Conservation (phyloP, 345 rosid genomes). For the Syzygium oleosum region DNA sequence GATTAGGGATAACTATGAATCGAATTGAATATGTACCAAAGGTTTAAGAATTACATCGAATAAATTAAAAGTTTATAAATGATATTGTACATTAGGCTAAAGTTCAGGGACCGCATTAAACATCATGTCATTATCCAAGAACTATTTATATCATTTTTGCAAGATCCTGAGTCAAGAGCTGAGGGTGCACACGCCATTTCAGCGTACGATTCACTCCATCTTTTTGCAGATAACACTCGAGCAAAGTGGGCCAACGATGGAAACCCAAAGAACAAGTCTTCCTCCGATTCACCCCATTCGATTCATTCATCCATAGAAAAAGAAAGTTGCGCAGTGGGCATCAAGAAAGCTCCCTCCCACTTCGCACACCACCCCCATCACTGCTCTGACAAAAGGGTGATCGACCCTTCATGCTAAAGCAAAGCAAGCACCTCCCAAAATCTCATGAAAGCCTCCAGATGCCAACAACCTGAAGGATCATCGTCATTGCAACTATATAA, state of each 20-base stretch:
- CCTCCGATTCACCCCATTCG: background rate
- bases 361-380: background rate
- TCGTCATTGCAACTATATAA: background rate
- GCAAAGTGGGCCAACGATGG: background rate
- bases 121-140: rapidly evolving
- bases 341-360: background rate
- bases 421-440: background rate
- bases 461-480: background rate
- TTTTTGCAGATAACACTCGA: background rate
- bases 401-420: background rate
- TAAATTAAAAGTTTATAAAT: too few species aligned
- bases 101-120: rapidly evolving
- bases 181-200: background rate
- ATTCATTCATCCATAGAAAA: background rate
- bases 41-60: rapidly evolving
- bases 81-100: too few species aligned
- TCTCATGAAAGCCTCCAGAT: background rate
- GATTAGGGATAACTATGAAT: too few species aligned
- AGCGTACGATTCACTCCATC: background rate
- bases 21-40: too few species aligned
- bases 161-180: background rate
- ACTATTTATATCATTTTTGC: background rate
- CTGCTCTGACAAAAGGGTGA: background rate
- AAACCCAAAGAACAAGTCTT: background rate
- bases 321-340: background rate